Conservation (phyloP, 129 eudicot genomes). For the Arctium minus region DNA sequence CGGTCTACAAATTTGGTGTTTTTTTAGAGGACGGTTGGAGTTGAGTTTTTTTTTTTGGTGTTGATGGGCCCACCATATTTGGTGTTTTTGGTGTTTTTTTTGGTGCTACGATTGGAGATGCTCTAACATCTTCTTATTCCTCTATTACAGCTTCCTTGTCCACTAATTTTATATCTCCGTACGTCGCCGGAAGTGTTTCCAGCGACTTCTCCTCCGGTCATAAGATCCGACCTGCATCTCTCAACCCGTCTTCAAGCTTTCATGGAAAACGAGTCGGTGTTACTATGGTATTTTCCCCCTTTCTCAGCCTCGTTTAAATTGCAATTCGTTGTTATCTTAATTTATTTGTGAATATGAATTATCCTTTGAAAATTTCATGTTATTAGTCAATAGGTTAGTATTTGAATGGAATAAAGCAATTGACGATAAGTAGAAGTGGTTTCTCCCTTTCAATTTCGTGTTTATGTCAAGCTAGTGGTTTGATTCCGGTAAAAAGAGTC, state of each 20-base stretch:
- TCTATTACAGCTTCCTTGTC: constrained; percentile 42
- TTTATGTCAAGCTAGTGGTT: not conserved
- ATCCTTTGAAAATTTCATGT: not conserved
- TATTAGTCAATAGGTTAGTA: not conserved
- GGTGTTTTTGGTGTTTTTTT: too few relatives aligned
- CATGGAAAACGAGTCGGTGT: constrained; percentile 63
- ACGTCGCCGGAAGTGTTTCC: constrained; percentile 40
- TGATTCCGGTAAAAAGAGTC: not conserved
- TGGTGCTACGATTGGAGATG: too few relatives aligned
- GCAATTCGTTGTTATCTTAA: not conserved
- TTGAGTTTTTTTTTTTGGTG: too few relatives aligned
- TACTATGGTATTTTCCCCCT: constrained; percentile 56
- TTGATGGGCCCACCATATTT: too few relatives aligned
- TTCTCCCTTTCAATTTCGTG: not conserved
- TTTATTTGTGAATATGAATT: not conserved
- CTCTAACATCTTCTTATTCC: constrained; percentile 17
- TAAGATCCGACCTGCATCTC: constrained; percentile 53
- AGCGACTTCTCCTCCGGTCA: constrained; percentile 49
- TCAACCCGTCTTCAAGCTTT: constrained; percentile 36
- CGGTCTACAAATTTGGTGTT: too few relatives aligned
- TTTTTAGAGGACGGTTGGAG: too few relatives aligned
- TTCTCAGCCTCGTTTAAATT: not conserved
- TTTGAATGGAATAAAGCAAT: not conserved
- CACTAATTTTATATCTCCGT: constrained; percentile 52
- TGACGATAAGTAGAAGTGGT: not conserved